Conservation (phyloP, 768 basidiomycete genomes). For the Naematelia aurantialba region DNA sequence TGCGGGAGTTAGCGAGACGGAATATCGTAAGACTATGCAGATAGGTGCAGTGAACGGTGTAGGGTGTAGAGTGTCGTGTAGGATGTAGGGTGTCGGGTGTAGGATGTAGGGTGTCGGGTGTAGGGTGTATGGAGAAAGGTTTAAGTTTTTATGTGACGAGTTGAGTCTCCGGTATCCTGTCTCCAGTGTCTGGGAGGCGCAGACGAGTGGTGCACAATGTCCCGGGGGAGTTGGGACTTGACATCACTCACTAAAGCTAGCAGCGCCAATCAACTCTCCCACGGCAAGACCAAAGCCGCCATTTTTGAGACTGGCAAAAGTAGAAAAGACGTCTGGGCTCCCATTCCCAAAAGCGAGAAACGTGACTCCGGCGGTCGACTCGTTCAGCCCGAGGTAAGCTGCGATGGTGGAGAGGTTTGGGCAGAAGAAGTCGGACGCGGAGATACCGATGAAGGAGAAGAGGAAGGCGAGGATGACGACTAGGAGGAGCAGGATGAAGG, state of each 20-base stretch:
- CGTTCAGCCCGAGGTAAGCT: conserved; percentile 75
- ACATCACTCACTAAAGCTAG: conserved; percentile 65
- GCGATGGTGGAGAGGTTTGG: conserved; percentile 91
- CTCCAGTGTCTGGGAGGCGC: too few relatives aligned
- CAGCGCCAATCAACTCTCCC: conserved; percentile 91
- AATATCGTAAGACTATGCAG: not conserved
- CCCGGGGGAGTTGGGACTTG: not conserved
- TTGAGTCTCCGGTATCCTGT: too few relatives aligned
- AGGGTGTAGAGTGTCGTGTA: too few relatives aligned
- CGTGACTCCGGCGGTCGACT: conserved; percentile 93
- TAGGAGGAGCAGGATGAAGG: conserved; percentile 15
- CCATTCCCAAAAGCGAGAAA: conserved; percentile 97
- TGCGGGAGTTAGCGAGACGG: too few relatives aligned
- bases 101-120: too few relatives aligned
- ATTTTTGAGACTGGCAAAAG: conserved; percentile 84
- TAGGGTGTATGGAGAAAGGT: too few relatives aligned
- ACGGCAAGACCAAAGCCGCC: conserved; percentile 84
- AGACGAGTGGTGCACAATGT: too few relatives aligned
- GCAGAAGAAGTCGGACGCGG: conserved; percentile 94
- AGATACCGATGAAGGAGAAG: conserved; percentile 92
- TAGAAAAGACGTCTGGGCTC: conserved; percentile 92
- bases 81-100: too few relatives aligned
- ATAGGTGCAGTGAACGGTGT: too few relatives aligned
- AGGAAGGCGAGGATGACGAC: conserved; percentile 59
- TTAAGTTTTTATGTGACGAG: too few relatives aligned